phyloP scores from a whole-genome alignment of 2,329 filamentous ascomycete species.

The Rutstroemia sp. region DNA sequence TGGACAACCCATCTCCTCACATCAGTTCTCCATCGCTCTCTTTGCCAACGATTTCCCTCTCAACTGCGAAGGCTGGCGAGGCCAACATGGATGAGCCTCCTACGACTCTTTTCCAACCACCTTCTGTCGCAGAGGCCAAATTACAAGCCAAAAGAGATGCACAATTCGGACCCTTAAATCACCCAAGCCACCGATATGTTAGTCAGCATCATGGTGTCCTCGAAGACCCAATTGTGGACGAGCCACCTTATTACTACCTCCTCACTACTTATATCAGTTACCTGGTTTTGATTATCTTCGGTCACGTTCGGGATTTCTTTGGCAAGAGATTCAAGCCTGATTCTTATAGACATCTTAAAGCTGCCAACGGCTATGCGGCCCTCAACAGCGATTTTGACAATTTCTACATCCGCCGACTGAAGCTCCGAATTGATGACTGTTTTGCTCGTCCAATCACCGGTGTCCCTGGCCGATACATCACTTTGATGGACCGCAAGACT shows the following conservation, averaged over 20 bases:
- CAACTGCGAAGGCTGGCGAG: constrained; percentile 74
- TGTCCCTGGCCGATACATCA: constrained; percentile 90
- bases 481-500: constrained; percentile 81
- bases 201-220: constrained; percentile 78
- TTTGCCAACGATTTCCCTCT: constrained; percentile 85
- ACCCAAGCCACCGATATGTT: constrained; percentile 76
- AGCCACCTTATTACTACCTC: constrained; percentile 93
- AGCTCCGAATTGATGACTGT: constrained; percentile 93
- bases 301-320: constrained; percentile 94
- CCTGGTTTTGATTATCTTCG: constrained; percentile 88
- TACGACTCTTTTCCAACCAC: constrained; percentile 80
- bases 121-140: constrained; percentile 73
- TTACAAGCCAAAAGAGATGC: constrained; percentile 72
- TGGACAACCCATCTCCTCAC: constrained; percentile 46
- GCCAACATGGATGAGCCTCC: constrained; percentile 64
- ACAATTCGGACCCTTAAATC: constrained; percentile 81
- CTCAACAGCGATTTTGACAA: constrained; percentile 98
- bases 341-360: constrained; percentile 72
- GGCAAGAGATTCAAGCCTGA: constrained; percentile 89
- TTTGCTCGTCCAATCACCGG: constrained; percentile 89
- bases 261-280: constrained; percentile 99
- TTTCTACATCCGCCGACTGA: constrained; percentile 89
- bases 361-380: constrained; percentile 83
- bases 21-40: constrained; percentile 68
- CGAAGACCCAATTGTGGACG: constrained; percentile 80